These are phyloP conservation scores for Tricholoma bakamatsutake DNA, from an alignment of 768 basidiomycete genomes.

Conservation along the genomic window DNA sequence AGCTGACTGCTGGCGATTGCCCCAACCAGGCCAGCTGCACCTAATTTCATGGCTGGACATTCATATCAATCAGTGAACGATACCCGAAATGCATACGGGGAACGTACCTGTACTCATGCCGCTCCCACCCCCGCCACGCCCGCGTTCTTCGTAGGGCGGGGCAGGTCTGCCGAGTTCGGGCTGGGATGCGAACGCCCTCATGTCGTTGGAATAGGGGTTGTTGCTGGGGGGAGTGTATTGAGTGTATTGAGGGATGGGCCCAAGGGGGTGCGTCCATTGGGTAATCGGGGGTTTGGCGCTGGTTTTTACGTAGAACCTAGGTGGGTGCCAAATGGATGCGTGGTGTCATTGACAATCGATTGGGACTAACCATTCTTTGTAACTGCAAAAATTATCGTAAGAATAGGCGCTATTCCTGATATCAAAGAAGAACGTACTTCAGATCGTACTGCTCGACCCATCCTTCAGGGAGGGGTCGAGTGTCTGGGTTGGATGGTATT, in stretches of 20 bases:
- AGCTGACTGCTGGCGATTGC: too few relatives aligned
- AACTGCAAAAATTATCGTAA: constrained; percentile 29
- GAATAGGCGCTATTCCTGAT: constrained; percentile 18
- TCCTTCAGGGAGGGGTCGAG: constrained; percentile 55
- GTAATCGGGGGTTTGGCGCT: neutral
- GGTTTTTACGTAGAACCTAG: neutral
- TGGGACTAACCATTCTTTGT: constrained; percentile 53
- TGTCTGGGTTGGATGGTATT: constrained; percentile 42
- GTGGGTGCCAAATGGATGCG: neutral
- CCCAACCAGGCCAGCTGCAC: too few relatives aligned
- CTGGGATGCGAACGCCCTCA: neutral
- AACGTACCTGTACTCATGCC: too few relatives aligned
- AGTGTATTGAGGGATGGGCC: neutral
- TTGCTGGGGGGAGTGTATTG: neutral
- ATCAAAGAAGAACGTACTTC: constrained; percentile 42
- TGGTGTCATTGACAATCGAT: neutral
- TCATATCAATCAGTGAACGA: too few relatives aligned
- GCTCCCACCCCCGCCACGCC: too few relatives aligned
- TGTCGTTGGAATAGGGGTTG: neutral
- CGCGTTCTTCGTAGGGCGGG: too few relatives aligned
- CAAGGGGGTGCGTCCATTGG: neutral
- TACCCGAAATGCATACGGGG: too few relatives aligned
- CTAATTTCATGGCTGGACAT: too few relatives aligned
- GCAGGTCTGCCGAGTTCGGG: neutral
- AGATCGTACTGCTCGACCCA: constrained; percentile 65